These are phyloP conservation scores for Backusella circina DNA, from an alignment of 192 early-diverging fungal species.

Conservation along the genomic window DNA sequence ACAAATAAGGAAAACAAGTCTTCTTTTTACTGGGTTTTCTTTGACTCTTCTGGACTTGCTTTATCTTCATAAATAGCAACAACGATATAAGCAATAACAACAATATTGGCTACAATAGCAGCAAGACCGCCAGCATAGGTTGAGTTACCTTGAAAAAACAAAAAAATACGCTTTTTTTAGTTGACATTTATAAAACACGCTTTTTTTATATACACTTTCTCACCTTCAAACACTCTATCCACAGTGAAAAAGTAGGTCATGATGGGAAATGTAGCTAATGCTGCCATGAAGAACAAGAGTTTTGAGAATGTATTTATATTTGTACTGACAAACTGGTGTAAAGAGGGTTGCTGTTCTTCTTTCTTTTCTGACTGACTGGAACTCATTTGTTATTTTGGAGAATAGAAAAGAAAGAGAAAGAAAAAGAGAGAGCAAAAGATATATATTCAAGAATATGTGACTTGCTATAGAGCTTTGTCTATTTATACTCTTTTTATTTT, in stretches of 20 bases:
- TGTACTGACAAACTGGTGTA: background rate
- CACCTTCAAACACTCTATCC: slow-evolving; percentile 42
- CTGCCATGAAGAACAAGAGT: slow-evolving; percentile 38
- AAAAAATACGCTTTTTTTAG: background rate
- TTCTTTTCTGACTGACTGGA: background rate
- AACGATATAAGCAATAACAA: slow-evolving; percentile 43
- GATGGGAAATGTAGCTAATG: slow-evolving; percentile 40
- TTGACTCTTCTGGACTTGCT: background rate
- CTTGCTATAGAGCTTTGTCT: background rate
- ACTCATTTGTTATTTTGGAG: background rate
- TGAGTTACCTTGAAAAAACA: slow-evolving; percentile 37
- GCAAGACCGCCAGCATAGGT: slow-evolving; percentile 50
- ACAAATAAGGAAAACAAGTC: background rate
- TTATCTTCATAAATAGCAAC: slow-evolving; percentile 43
- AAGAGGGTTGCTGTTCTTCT: background rate
- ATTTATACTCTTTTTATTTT: background rate
- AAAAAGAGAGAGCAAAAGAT: background rate
- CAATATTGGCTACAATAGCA: slow-evolving; percentile 45
- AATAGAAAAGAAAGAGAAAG: background rate
- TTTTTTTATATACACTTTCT: background rate
- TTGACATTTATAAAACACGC: background rate
- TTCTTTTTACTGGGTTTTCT: slow-evolving; percentile 4
- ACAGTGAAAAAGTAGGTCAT: slow-evolving; percentile 36
- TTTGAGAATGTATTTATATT: slow-evolving; percentile 16
- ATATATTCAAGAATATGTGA: background rate